A percentile compares a stretch with the other conserved stretches of the same genome.
Evolutionary conservation across 345 rosid genomes (phyloP).

Genomic region (Eucalyptus viminalis): DNA sequence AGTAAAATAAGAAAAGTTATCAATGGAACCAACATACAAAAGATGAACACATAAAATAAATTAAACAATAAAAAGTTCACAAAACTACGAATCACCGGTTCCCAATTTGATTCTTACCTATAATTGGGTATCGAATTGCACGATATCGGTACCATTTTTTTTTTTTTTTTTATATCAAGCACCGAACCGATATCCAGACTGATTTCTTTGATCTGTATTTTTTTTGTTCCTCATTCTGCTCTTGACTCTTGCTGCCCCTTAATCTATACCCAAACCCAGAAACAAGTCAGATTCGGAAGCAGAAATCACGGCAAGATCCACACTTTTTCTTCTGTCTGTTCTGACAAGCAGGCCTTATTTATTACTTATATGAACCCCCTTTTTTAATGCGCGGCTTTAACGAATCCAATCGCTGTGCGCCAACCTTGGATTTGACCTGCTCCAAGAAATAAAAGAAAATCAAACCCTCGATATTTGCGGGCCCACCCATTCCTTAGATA

Average conservation of each 20-base stretch:
- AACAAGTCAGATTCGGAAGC: not conserved
- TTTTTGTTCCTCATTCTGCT: too few relatives aligned
- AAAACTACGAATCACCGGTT: rapidly evolving
- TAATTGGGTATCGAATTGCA: too few relatives aligned
- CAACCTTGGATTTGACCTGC: not conserved
- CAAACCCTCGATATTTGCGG: not conserved
- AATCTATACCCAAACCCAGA: not conserved
- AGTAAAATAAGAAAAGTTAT: not conserved
- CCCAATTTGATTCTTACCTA: not conserved
- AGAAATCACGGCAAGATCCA: not conserved
- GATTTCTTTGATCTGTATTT: too few relatives aligned
- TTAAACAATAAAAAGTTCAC: not conserved
- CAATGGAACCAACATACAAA: too few relatives aligned
- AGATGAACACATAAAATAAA: not conserved
- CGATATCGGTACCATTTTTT: too few relatives aligned
- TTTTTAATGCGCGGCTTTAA: not conserved
- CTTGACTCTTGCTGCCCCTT: not conserved
- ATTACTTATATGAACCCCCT: not conserved
- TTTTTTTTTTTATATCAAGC: too few relatives aligned
- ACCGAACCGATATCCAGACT: too few relatives aligned
- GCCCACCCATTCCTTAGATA: not conserved
- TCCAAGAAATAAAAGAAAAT: not conserved
- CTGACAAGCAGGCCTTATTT: not conserved
- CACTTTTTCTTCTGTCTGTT: not conserved
- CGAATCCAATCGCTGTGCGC: not conserved